phyloP scores from a whole-genome alignment of 805 yeast genomes.

The Saturnispora hagleri region DNA sequence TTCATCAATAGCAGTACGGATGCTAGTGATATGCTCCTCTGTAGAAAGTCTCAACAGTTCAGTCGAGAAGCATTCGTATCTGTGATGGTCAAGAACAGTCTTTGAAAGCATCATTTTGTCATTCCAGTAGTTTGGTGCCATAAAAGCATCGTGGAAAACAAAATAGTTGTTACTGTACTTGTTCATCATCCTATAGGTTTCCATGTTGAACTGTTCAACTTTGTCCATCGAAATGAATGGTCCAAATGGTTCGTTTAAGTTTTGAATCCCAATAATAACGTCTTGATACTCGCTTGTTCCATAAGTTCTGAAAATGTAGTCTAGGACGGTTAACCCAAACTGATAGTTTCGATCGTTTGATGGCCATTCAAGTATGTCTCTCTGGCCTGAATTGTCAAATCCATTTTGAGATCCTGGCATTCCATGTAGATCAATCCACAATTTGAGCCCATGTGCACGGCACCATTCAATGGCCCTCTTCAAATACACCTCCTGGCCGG shows the following conservation, averaged over 20 bases:
- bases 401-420: slow-evolving; percentile 98
- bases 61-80: slow-evolving; percentile 78
- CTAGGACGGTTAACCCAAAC: slow-evolving; percentile 41
- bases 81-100: slow-evolving; percentile 80
- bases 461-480: slow-evolving; percentile 79
- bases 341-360: slow-evolving; percentile 31
- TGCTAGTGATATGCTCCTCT: slow-evolving; percentile 50
- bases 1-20: slow-evolving; percentile 40
- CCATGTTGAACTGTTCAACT: slow-evolving; percentile 31
- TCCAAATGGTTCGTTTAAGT: slow-evolving; percentile 66
- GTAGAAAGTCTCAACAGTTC: slow-evolving; percentile 47
- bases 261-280: slow-evolving; percentile 60
- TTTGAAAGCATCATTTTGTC: slow-evolving; percentile 25
- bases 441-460: slow-evolving; percentile 48
- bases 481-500: slow-evolving; percentile 66
- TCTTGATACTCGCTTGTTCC: slow-evolving; percentile 40
- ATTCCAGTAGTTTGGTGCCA: slow-evolving; percentile 48
- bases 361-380: slow-evolving; percentile 44
- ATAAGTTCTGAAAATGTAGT: slow-evolving; percentile 42
- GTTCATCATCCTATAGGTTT: slow-evolving; percentile 38
- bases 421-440: slow-evolving; percentile 91
- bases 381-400: slow-evolving; percentile 84
- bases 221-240: slow-evolving; percentile 37
- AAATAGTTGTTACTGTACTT: slow-evolving; percentile 33
- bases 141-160: slow-evolving; percentile 61